Evolutionary conservation across 2,329 filamentous ascomycete genomes (phyloP), one percentile per base, ranked within the genome.

Genomic region (Pseudogymnoascus pannorum): DNA sequence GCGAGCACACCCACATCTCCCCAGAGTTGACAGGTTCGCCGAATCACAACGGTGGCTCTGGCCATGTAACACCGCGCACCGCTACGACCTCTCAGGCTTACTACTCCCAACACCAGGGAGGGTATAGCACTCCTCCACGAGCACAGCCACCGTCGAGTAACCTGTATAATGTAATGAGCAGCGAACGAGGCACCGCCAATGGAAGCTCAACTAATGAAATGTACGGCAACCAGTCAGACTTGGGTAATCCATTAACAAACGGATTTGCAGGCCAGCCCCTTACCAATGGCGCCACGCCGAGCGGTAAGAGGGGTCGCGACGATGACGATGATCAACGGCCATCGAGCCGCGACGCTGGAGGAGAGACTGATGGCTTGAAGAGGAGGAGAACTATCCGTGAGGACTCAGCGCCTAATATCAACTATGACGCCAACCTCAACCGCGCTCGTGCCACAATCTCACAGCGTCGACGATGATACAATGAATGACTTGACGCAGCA

Each of bases 91-190:
- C 86, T 36, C 87, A 89, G 67, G 79, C 86, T 2, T 91, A 92
- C 74, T 97, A 95, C 75, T 74, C 82, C 5, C 83, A 83, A 64
- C 79, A 80, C 72, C 73, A 81, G 58, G 75, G 76, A 51, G 75
- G 77, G 24, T 96, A 95, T 76, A 88, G 80, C 72, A 92, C 91
- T 0, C 88, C 92, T 57, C 91, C 92, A 20, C 87, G 91, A 42
- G 79, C 83, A 7, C 77, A 78, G 44, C 80, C 86, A 63, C 82
- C 88, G 3, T 87, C 89, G 0, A 92, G 90, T 78, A 95, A 86
- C 71, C 78, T 96, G 58, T 96, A 96, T 80, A 95, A 87, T 74
- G 88, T 95, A 65, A 92, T 96, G 77, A 92, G 88, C 72, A 91
- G 90, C 71, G 88, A 91, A 63, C 84, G 90, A 24, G 84, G 79